Conservation (phyloP, 2,329 filamentous ascomycete genomes). For the Pseudopithomyces maydicus region DNA sequence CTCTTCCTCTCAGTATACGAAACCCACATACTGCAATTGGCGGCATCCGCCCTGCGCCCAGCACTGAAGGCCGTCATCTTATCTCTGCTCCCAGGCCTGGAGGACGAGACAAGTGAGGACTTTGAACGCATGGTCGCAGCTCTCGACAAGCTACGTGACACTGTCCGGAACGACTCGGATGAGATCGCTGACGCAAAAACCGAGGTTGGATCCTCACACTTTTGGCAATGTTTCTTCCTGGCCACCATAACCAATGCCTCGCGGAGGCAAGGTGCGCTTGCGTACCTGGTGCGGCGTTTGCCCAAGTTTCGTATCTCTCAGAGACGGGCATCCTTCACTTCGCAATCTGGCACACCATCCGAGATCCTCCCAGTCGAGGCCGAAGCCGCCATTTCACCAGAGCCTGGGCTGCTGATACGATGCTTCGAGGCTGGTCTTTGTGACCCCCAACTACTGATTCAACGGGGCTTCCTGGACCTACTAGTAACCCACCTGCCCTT, state of each 20-base stretch:
- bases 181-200: slow-evolving; percentile 47
- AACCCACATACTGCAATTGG: slow-evolving; percentile 74
- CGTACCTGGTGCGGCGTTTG: slow-evolving; percentile 79
- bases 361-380: slow-evolving; percentile 55
- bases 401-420: slow-evolving; percentile 86
- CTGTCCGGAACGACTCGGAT: slow-evolving; percentile 61
- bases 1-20: slow-evolving; percentile 86
- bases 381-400: slow-evolving; percentile 79
- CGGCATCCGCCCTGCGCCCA: slow-evolving; percentile 74
- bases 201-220: slow-evolving; percentile 75
- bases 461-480: slow-evolving; percentile 90
- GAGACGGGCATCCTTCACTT: slow-evolving; percentile 18
- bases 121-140: slow-evolving; percentile 86
- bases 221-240: slow-evolving; percentile 98
- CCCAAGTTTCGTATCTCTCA: slow-evolving; percentile 66
- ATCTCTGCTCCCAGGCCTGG: slow-evolving; percentile 85
- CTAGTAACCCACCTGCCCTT: slow-evolving; percentile 89
- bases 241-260: slow-evolving; percentile 89
- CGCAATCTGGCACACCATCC: slow-evolving; percentile 14
- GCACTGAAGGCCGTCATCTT: slow-evolving; percentile 90
- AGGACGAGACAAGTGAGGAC: slow-evolving; percentile 96
- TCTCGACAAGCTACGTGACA: slow-evolving; percentile 75
- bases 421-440: slow-evolving; percentile 89
- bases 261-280: slow-evolving; percentile 82
- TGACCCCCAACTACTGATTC: slow-evolving; percentile 88